Evolutionary conservation across 441 rosid species (phyloP).

Genomic region (Kokia cookei): DNA sequence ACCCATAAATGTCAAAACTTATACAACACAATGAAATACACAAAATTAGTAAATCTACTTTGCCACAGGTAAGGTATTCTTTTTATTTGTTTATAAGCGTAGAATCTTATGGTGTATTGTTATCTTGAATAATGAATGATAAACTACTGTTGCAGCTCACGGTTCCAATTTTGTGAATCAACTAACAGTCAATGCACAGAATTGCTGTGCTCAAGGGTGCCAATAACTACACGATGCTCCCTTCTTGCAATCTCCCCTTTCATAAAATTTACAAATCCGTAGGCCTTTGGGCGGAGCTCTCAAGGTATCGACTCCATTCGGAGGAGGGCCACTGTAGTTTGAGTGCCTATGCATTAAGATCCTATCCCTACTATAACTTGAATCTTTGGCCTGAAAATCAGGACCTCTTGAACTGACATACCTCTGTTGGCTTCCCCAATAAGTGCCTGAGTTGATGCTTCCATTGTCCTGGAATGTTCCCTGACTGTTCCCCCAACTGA

Average conservation of each 20-base stretch:
- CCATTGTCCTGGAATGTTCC: slow-evolving; percentile 18
- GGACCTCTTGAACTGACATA: slow-evolving; percentile 38
- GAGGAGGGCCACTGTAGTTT: slow-evolving; percentile 20
- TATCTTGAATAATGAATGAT: no score
- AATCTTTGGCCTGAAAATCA: slow-evolving; percentile 30
- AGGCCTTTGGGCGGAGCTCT: slow-evolving; percentile 64
- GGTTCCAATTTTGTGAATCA: no score
- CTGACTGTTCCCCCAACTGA: slow-evolving; percentile 23
- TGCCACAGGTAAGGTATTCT: no score
- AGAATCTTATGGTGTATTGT: no score
- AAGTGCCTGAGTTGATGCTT: slow-evolving; percentile 16
- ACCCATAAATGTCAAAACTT: no score
- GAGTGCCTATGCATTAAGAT: slow-evolving; percentile 46
- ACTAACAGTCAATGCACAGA: slow-evolving; percentile 6
- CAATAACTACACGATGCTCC: slow-evolving; percentile 80
- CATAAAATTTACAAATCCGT: slow-evolving; percentile 76
- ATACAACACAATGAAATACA: no score
- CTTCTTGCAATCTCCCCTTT: slow-evolving; percentile 70
- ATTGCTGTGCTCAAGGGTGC: slow-evolving; percentile 48
- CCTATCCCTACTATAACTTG: slow-evolving; percentile 38
- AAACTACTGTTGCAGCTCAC: no score
- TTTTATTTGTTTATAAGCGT: no score
- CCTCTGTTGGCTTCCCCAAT: slow-evolving; percentile 44
- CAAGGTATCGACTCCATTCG: slow-evolving; percentile 42
- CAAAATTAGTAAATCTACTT: no score